Percentiles rank a stretch among this genome's conserved stretches.
These are phyloP conservation scores for Violaceomyces palustris DNA, from an alignment of 1,284 basidiomycete genomes.

Conservation along the genomic window DNA sequence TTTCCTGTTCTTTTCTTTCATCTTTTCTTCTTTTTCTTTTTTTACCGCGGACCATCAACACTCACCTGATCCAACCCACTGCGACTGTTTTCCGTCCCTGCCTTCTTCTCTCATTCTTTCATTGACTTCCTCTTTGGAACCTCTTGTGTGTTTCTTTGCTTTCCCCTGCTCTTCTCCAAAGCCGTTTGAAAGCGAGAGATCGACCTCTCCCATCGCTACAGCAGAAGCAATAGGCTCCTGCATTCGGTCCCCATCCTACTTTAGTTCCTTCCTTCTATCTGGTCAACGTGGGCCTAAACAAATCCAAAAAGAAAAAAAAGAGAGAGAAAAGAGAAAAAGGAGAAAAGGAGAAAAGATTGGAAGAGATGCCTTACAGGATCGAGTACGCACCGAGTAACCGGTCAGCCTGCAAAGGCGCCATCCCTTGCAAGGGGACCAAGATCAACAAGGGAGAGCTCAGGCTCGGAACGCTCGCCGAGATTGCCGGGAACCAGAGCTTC, in stretches of 20 bases:
- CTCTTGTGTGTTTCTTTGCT: too few species aligned
- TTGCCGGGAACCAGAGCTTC: constrained; percentile 63
- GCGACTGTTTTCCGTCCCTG: too few species aligned
- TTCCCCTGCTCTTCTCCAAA: too few species aligned
- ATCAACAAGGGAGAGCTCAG: constrained; percentile 71
- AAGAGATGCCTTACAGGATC: constrained; percentile 32
- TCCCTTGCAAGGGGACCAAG: constrained; percentile 72
- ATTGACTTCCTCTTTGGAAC: too few species aligned
- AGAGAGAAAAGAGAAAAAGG: neutral
- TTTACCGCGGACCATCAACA: too few species aligned
- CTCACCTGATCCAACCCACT: too few species aligned
- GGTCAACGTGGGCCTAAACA: constrained; percentile 1
- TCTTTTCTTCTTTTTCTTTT: too few species aligned
- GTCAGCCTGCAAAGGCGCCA: constrained; percentile 83
- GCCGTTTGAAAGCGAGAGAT: too few species aligned
- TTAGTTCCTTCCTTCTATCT: neutral
- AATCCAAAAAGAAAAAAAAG: neutral
- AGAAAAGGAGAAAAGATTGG: constrained; percentile 1
- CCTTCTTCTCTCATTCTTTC: too few species aligned
- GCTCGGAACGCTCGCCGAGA: constrained; percentile 70
- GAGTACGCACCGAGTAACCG: constrained; percentile 55
- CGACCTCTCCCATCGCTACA: too few species aligned
- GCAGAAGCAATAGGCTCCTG: neutral
- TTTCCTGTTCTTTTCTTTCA: too few species aligned
- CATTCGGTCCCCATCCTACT: neutral